Evolutionary conservation across 768 basidiomycete genomes (phyloP), one percentile per base, ranked within the genome.

Genomic region (Lactarius akahatsu): DNA sequence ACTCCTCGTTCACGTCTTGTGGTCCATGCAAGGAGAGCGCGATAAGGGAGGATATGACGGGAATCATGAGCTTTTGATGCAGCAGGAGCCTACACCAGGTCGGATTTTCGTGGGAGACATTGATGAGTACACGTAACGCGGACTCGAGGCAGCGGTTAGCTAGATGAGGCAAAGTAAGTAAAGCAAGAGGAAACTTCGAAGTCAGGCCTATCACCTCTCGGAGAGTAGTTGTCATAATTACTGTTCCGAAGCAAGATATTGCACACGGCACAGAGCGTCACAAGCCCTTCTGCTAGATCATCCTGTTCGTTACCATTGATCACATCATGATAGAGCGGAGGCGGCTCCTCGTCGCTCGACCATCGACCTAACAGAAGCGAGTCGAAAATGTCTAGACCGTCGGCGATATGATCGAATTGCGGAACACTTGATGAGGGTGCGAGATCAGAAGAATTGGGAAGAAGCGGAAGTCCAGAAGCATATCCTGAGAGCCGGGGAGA

Each of bases 41-140:
- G 43, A 86, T 80, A 11, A 83, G 74, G 47, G 84, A 76, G 67
- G 86, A 65, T 20, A 86, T 70, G 23, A 82, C 81, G 1, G 80
- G 75, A 32, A 89, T 73, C 8, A 82, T 78, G 58, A 74, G 75
- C 2, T 80, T 76, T n/a, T 82, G 78, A 15, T 80, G 75, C 3
- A 85, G 71, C n/a, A 89, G 76, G 50, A 79, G 80, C 36, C 72
- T 68, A 43, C 83, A 83, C 89, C 90, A 92, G 13, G 70, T 69
- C 28, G 76, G 73, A 70, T 86, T 82, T 28, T 81, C 81, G 70
- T 92, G 89, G 0, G 89, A 90, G 9, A 92, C 76, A 59, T 85
- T 88, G 63, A 92, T 86, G 43, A 92, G 82, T 15, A 90, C 83
- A 1, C 90, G 85, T 5, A 92, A 79, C 2, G 81, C 77, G 1